These are phyloP conservation scores for Senecio squalidus DNA, from an alignment of 140 eudicot species.

Conservation along the genomic window DNA sequence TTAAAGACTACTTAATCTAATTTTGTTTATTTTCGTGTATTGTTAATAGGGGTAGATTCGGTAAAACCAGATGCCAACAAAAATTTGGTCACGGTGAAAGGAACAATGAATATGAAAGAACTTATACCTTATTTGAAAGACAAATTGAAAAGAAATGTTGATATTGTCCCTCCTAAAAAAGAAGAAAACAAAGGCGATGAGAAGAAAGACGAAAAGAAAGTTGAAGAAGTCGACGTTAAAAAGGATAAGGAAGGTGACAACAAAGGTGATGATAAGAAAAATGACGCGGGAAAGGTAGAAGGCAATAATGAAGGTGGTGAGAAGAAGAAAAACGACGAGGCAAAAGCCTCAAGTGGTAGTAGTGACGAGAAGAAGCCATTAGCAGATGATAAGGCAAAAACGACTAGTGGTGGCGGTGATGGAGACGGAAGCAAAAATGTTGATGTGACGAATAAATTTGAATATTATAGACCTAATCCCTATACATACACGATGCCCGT, in stretches of 20 bases:
- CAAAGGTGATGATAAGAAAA: constrained; percentile 6
- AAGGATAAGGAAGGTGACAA: constrained; percentile 17
- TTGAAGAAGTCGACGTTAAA: constrained; percentile 23
- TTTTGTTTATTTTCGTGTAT: background rate
- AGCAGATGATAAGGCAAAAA: background rate
- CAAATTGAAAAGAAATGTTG: constrained; percentile 39
- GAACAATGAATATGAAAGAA: constrained; percentile 47
- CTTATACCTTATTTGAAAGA: constrained; percentile 38
- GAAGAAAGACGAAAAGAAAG: constrained; percentile 20
- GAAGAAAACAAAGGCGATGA: constrained; percentile 31
- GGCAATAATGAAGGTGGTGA: constrained; percentile 15
- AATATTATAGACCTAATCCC: constrained; percentile 37
- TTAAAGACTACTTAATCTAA: background rate
- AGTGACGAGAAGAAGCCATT: constrained; percentile 4
- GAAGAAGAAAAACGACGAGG: constrained; percentile 25
- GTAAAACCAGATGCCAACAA: constrained; percentile 32
- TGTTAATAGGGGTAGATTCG: constrained; percentile 38
- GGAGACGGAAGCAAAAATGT: constrained; percentile 26
- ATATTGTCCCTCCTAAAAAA: constrained; percentile 37
- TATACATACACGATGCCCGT: constrained; percentile 38
- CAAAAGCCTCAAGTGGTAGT: background rate
- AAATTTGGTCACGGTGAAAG: constrained; percentile 42
- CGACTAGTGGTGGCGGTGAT: background rate
- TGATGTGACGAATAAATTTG: constrained; percentile 39
- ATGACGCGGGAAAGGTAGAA: constrained; percentile 8